Percentiles rank a stretch among this genome's conserved stretches.
Evolutionary conservation across 2,329 filamentous ascomycete species (phyloP).

Genomic region (Venturia carpophila): DNA sequence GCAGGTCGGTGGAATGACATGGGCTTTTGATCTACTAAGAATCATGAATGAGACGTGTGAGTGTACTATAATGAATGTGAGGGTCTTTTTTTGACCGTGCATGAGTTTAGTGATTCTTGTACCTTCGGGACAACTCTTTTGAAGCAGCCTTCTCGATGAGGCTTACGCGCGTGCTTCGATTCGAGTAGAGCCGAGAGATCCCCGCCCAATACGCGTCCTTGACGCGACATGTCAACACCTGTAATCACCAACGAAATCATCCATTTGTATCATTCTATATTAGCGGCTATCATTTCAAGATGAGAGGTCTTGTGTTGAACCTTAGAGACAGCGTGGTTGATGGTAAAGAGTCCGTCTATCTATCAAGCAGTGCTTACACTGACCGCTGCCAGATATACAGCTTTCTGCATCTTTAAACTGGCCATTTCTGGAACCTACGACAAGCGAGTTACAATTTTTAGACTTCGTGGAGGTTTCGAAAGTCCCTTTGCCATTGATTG

Average conservation of each 20-base stretch:
- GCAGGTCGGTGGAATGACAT: too few relatives aligned
- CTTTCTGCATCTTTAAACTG: not conserved
- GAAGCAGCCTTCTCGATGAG: not conserved
- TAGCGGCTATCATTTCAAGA: not conserved
- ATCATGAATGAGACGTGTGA: too few relatives aligned
- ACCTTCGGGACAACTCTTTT: too few relatives aligned
- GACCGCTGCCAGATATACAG: not conserved
- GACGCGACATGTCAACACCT: not conserved
- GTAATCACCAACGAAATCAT: not conserved
- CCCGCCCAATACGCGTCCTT: not conserved
- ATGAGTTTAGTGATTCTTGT: too few relatives aligned
- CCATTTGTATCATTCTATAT: not conserved
- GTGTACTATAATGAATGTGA: too few relatives aligned
- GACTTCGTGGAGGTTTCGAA: constrained; percentile 31
- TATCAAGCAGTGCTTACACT: not conserved
- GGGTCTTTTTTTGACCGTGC: too few relatives aligned
- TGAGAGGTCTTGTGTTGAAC: not conserved
- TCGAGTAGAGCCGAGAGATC: not conserved
- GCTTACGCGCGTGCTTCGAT: not conserved
- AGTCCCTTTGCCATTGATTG: constrained; percentile 35
- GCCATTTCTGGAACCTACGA: not conserved
- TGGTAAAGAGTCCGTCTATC: not conserved
- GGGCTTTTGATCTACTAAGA: too few relatives aligned
- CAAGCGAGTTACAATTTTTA: constrained; percentile 7
- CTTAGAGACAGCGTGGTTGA: not conserved